A percentile compares a stretch with the other conserved stretches of the same genome.
Conservation (phyloP, 2,329 filamentous ascomycete species). For the Fusarium haematococcum region DNA sequence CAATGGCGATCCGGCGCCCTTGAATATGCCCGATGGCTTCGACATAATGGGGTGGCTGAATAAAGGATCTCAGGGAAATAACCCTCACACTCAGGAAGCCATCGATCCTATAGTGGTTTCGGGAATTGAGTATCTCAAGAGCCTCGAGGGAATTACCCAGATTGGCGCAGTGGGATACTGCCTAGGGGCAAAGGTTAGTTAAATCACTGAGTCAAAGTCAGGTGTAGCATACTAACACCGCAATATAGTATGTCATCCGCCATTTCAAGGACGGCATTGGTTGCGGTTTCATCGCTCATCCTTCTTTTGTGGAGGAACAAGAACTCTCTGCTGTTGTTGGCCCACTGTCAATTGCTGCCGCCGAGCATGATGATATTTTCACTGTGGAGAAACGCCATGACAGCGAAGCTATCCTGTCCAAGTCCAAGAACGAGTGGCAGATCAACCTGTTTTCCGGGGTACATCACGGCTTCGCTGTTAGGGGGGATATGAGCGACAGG, state of each 20-base stretch:
- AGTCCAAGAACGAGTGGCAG: neutral
- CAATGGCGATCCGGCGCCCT: slow-evolving; percentile 52
- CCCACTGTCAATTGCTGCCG: neutral
- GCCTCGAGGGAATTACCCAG: slow-evolving; percentile 62
- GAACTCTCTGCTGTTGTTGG: neutral
- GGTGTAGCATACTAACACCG: neutral
- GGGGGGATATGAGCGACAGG: neutral
- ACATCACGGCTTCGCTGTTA: neutral
- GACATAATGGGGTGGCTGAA: slow-evolving; percentile 48
- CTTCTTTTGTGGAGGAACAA: neutral
- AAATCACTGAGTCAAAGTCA: neutral
- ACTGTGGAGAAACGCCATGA: neutral
- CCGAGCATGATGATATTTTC: neutral
- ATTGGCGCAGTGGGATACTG: slow-evolving; percentile 79
- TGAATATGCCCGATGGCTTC: slow-evolving; percentile 55
- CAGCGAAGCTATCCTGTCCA: neutral
- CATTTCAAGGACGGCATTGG: neutral
- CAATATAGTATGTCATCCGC: neutral
- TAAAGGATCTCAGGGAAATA: slow-evolving; percentile 58
- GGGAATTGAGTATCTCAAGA: slow-evolving; percentile 65
- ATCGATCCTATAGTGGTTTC: slow-evolving; percentile 47
- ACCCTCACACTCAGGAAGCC: slow-evolving; percentile 49
- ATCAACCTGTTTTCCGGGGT: neutral
- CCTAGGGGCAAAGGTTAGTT: slow-evolving; percentile 75
- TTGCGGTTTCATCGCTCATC: neutral